Conservation (phyloP, 2,329 filamentous ascomycete species). For the Tothia fuscella region DNA sequence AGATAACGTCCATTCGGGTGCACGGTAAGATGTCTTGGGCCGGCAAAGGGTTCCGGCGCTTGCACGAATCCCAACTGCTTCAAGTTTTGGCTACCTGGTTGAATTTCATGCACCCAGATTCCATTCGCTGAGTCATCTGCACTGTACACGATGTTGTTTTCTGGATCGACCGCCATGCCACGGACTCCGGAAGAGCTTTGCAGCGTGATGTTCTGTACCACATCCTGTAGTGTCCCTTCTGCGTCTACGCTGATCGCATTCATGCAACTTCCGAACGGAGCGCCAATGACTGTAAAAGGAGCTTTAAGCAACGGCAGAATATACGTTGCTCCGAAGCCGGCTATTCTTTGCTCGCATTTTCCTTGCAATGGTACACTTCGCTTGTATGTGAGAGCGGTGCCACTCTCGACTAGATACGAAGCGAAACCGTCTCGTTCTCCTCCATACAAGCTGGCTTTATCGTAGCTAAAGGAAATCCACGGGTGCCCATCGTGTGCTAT, state of each 20-base stretch:
- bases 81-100: constrained; percentile 46
- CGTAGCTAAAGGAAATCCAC: constrained; percentile 82
- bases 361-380: constrained; percentile 47
- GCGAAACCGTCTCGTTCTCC: constrained; percentile 5
- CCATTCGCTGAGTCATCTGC: constrained; percentile 68
- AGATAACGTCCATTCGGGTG: constrained; percentile 67
- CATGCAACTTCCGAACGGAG: constrained; percentile 56
- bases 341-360: not conserved
- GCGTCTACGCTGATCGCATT: constrained; percentile 58
- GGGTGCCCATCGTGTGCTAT: constrained; percentile 74
- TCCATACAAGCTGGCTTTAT: constrained; percentile 12
- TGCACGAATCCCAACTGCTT: constrained; percentile 60
- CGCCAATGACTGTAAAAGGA: constrained; percentile 75
- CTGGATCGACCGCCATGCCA: constrained; percentile 68
- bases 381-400: constrained; percentile 52
- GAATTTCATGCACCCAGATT: constrained; percentile 74
- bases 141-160: constrained; percentile 64
- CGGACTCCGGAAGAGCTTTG: constrained; percentile 60
- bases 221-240: constrained; percentile 44
- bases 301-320: constrained; percentile 65
- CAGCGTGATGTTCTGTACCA: constrained; percentile 63
- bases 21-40: constrained; percentile 80
- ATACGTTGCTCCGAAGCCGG: constrained; percentile 61
- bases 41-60: constrained; percentile 58
- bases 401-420: constrained; percentile 9